Percentiles rank a stretch among this genome's conserved stretches.
Evolutionary conservation across 2,329 filamentous ascomycete genomes (phyloP).

Genomic region (Cordyceps militaris): DNA sequence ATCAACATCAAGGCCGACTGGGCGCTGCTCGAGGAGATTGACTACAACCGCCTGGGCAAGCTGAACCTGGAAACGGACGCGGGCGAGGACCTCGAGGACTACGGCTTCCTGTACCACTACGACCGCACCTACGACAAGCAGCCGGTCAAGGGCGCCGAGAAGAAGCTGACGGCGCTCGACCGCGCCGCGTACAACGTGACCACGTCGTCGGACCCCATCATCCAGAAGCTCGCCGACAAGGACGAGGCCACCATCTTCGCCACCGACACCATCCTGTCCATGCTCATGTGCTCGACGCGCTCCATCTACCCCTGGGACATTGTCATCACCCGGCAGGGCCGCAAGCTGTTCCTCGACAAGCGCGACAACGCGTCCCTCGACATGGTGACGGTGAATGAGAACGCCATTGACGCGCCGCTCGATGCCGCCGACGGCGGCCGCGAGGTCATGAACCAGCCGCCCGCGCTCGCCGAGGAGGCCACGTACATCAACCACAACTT

Average conservation of each 20-base stretch:
- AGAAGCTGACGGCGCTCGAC: conserved; percentile 81
- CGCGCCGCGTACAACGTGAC: conserved; percentile 97
- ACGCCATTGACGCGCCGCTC: conserved; percentile 88
- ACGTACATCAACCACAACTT: conserved; percentile 99
- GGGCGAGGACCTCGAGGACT: conserved; percentile 89
- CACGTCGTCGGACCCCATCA: conserved; percentile 89
- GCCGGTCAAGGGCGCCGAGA: conserved; percentile 80
- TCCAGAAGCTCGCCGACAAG: conserved; percentile 94
- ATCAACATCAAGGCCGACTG: conserved; percentile 96
- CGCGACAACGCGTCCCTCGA: conserved; percentile 90
- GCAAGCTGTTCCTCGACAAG: conserved; percentile 99
- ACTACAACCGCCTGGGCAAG: conserved; percentile 92
- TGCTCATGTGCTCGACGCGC: conserved; percentile 97
- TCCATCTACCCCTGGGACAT: conserved; percentile 99
- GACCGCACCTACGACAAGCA: conserved; percentile 93
- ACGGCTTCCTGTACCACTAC: conserved; percentile 98
- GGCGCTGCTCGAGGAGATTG: conserved; percentile 94
- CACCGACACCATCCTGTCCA: conserved; percentile 93
- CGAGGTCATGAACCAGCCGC: conserved; percentile 91
- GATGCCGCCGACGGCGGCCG: conserved; percentile 89
- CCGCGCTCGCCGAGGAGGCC: conserved; percentile 87
- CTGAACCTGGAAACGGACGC: conserved; percentile 92
- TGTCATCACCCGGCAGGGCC: conserved; percentile 83
- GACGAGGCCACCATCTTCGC: conserved; percentile 95
- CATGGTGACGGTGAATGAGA: conserved; percentile 98